Conservation (phyloP, 129 eudicot genomes). For the Pulicaria dysenterica region DNA sequence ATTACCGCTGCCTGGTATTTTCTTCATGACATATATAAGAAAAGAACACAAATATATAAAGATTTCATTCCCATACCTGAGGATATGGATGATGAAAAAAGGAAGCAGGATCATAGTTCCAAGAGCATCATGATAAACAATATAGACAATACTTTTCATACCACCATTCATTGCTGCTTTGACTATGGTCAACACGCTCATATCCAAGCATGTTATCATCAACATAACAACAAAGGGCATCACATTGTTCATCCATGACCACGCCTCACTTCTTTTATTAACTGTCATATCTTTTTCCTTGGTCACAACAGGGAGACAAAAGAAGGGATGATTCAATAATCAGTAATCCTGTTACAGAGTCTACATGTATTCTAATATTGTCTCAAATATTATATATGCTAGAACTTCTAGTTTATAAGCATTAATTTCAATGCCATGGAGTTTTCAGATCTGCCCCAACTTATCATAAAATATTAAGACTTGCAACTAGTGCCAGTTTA, state of each 20-base stretch:
- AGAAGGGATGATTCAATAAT: conserved; percentile 18
- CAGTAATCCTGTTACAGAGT: conserved; percentile 20
- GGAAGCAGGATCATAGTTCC: conserved; percentile 46
- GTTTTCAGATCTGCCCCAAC: background rate
- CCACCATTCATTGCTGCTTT: conserved; percentile 44
- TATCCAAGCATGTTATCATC: conserved; percentile 27
- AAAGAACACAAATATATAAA: background rate
- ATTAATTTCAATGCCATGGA: no score
- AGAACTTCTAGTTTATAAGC: no score
- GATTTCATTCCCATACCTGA: conserved; percentile 23
- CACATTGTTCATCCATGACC: conserved; percentile 24
- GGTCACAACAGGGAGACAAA: background rate
- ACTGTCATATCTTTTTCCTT: conserved; percentile 11
- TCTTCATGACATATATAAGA: background rate
- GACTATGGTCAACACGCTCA: conserved; percentile 29
- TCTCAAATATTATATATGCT: no score
- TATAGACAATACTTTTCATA: conserved; percentile 32
- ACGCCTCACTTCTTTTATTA: background rate
- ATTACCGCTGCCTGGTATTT: background rate
- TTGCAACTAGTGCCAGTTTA: background rate
- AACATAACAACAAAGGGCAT: conserved; percentile 37
- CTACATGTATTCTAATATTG: background rate
- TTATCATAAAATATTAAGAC: background rate
- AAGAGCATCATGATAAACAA: conserved; percentile 38
- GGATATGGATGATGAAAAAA: conserved; percentile 32